Evolutionary conservation across 2,329 filamentous ascomycete genomes (phyloP), one percentile per base, ranked within the genome.

Genomic region (Colletotrichum aenigma): DNA sequence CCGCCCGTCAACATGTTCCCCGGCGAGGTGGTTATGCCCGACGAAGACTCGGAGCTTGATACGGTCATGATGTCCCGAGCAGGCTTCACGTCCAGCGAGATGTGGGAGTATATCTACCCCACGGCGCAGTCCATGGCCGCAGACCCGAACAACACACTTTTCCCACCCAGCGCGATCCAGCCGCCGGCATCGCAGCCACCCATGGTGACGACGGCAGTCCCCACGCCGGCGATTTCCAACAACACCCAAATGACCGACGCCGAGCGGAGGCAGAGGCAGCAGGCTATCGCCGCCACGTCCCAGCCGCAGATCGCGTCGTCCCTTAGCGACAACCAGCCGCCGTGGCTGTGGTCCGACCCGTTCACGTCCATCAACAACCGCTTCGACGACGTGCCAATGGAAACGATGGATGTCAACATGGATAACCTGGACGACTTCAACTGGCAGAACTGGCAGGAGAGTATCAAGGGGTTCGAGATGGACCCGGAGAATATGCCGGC

Each of bases 401-500:
- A 85, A 64, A 83, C 86, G 28, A 78, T 83, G 58, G 86, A 86
- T 9, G 74, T 81, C 34, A 79, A 78, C 43, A 84, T 86, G 79
- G 78, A 85, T 74, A 74, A 28, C 24, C 86, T 87, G 3, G 82
- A 84, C 4, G 83, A 85, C 8, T 89, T 89, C 74, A 85, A 89
- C 77, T 89, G 88, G 88, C 85, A 88, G 65, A 85, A 86, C 71
- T 89, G 88, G 86, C 86, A 85, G 72, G 84, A 87, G 71, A 86
- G 79, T 77, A 83, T 87, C 58, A 82, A 82, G 32, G 85, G 84
- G 0, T 74, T 87, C 70, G 85, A 85, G 79, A 83, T 84, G 71
- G 72, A 77, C 18, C 71, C 71, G 8, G 72, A 65, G 15, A 75
- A 73, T 64, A 67, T 71, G 61, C 70, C 62, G 15, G 62, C 30